A percentile compares a stretch with the other conserved stretches of the same genome.
Conservation (phyloP, 345 rosid genomes). For the Anastatica hierochuntica region DNA sequence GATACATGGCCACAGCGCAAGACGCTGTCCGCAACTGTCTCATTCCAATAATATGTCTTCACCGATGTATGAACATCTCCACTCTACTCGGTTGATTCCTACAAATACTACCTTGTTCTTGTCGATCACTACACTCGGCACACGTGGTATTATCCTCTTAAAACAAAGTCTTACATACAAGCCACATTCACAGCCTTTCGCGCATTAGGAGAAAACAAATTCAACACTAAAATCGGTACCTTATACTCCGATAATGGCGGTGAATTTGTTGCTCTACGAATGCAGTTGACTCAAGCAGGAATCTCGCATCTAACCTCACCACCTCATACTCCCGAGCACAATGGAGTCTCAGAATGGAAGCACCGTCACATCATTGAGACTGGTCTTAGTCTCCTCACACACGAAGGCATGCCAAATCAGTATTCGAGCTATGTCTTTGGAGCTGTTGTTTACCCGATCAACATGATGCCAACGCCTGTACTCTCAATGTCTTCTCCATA, state of each 20-base stretch:
- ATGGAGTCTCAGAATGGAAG: not conserved
- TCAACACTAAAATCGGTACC: not conserved
- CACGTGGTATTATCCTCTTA: no score
- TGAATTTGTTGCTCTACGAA: not conserved
- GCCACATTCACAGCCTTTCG: no score
- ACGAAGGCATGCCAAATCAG: not conserved
- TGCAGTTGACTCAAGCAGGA: not conserved
- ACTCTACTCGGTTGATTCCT: not conserved
- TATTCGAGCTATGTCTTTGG: no score
- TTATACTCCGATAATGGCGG: not conserved
- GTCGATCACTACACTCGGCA: not conserved
- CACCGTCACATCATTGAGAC: not conserved
- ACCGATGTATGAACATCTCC: not conserved
- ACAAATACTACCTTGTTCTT: not conserved
- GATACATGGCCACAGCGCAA: no score
- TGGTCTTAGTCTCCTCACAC: not conserved
- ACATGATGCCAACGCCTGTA: no score
- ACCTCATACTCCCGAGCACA: not conserved
- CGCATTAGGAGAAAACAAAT: no score
- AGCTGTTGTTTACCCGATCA: no score
- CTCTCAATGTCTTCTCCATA: no score
- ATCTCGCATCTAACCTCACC: not conserved
- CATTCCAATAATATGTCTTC: not conserved
- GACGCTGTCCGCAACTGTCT: no score
- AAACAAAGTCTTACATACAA: no score